phyloP scores from a whole-genome alignment of 2,329 filamentous ascomycete species.

The Cordyceps cateniannulata region DNA sequence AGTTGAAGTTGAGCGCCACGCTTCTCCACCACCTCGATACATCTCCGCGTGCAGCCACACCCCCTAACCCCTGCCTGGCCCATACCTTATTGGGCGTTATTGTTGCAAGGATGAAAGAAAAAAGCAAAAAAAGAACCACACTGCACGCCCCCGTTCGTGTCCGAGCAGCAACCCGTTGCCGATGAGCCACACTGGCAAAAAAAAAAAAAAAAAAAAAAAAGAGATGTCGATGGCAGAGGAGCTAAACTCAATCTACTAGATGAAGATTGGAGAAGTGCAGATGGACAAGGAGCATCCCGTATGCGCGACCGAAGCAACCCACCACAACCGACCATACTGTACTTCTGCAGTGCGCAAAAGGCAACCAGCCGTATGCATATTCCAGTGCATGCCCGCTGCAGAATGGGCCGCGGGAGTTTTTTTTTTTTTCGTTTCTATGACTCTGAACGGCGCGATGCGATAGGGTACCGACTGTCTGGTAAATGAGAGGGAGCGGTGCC shows the following conservation, averaged over 20 bases:
- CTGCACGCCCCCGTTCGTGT: background rate
- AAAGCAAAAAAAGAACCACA: background rate
- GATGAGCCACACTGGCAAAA: background rate
- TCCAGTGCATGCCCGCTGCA: background rate
- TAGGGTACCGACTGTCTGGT: slow-evolving; percentile 10
- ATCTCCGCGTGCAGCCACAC: background rate
- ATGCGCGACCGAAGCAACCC: background rate
- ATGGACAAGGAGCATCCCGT: background rate
- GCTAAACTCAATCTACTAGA: background rate
- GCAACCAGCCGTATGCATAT: background rate
- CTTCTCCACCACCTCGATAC: background rate
- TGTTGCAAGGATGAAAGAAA: too few relatives aligned
- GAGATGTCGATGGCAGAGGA: background rate
- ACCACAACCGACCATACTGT: background rate
- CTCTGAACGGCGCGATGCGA: background rate
- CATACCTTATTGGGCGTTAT: background rate
- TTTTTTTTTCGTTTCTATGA: background rate
- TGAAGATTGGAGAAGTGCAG: background rate
- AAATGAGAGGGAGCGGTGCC: slow-evolving; percentile 10
- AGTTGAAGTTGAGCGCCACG: background rate
- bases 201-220: background rate
- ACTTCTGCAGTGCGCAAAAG: background rate
- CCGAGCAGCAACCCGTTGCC: background rate
- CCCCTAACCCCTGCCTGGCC: background rate
- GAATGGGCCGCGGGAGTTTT: background rate